These are phyloP conservation scores for Mortierella sp. DNA, from an alignment of 371 early-diverging fungal species.

Conservation along the genomic window DNA sequence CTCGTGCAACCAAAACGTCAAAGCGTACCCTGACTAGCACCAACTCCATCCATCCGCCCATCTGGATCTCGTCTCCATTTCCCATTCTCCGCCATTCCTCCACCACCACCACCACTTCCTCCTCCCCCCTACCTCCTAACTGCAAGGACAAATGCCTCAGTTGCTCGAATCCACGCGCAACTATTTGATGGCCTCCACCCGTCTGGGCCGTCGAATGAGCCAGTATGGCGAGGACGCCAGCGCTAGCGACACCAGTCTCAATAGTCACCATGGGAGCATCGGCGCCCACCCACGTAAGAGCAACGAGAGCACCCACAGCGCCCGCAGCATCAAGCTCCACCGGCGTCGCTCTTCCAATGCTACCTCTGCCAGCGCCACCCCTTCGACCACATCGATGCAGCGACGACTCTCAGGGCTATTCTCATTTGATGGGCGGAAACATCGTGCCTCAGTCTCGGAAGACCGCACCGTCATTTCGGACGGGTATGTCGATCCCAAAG, in stretches of 20 bases:
- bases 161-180: constrained; percentile 41
- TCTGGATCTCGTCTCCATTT: too few relatives aligned
- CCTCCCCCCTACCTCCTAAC: neutral
- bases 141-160: constrained; percentile 35
- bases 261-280: neutral
- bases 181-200: constrained; percentile 38
- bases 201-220: constrained; percentile 48
- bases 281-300: neutral
- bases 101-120: neutral
- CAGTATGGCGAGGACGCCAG: constrained; percentile 22
- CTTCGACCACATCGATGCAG: constrained; percentile 7
- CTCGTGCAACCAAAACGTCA: too few relatives aligned
- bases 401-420: constrained; percentile 26
- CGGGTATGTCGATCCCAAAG: too few relatives aligned
- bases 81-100: neutral
- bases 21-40: neutral
- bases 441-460: too few relatives aligned
- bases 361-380: neutral
- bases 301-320: neutral
- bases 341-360: neutral
- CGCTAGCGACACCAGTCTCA: constrained; percentile 25
- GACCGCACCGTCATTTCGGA: too few relatives aligned
- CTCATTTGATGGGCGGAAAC: neutral
- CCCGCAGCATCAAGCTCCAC: too few relatives aligned
- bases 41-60: neutral